phyloP scores from a whole-genome alignment of 2,329 filamentous ascomycete species.

The Talaromyces funiculosus region DNA sequence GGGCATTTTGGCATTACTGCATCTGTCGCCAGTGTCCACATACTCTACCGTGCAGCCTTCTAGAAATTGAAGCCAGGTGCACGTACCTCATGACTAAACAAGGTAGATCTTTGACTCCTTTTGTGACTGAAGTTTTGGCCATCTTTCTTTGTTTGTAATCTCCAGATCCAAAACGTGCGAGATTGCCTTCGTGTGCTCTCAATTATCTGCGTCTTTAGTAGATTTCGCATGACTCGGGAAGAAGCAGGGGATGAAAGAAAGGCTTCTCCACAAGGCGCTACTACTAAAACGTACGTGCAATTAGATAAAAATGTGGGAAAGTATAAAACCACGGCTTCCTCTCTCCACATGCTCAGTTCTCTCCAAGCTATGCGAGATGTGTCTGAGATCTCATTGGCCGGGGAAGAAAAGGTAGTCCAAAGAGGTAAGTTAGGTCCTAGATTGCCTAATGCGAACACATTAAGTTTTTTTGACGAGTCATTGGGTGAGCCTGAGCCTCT shows the following conservation, averaged over 20 bases:
- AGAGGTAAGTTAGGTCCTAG: not conserved
- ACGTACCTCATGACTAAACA: not conserved
- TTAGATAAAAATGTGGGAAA: not conserved
- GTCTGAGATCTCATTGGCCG: not conserved
- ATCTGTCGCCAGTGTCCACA: not conserved
- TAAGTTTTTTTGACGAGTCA: not conserved
- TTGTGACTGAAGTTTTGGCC: not conserved
- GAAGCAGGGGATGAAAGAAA: not conserved
- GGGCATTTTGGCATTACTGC: too few species aligned
- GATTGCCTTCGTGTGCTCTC: not conserved
- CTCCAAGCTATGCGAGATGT: not conserved
- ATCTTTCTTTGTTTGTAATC: not conserved
- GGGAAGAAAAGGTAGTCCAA: not conserved
- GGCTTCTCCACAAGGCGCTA: not conserved
- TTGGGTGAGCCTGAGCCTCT: not conserved
- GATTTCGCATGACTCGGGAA: not conserved
- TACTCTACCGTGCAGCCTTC: not conserved
- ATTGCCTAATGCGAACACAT: not conserved
- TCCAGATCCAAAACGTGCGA: not conserved
- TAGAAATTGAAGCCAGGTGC: not conserved
- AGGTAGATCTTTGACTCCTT: not conserved
- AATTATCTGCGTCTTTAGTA: not conserved
- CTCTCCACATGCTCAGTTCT: not conserved
- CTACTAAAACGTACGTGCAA: too few species aligned
- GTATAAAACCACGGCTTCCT: not conserved